Evolutionary conservation across 2,329 filamentous ascomycete genomes (phyloP).

Genomic region (Chaetomium sp.): DNA sequence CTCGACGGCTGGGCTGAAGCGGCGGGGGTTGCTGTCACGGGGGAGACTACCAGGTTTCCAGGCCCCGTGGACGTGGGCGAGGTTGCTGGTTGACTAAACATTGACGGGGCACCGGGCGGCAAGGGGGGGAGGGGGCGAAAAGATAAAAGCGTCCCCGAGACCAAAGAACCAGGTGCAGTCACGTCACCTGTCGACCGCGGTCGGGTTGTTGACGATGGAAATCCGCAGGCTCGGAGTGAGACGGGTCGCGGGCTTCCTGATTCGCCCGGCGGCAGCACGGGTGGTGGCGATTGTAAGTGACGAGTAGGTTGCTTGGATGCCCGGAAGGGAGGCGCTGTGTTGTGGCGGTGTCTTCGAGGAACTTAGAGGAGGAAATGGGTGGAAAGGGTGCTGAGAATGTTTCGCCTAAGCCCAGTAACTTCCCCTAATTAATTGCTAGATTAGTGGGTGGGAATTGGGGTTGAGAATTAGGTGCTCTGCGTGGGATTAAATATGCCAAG

Average conservation of each 20-base stretch:
- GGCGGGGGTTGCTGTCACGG: constrained; percentile 19
- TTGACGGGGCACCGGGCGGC: constrained; percentile 16
- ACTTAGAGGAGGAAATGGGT: too few relatives aligned
- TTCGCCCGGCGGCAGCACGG: neutral
- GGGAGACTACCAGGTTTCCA: constrained; percentile 21
- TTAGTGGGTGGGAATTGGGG: too few relatives aligned
- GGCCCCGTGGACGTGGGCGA: constrained; percentile 29
- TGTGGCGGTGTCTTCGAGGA: too few relatives aligned
- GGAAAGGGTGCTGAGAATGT: too few relatives aligned
- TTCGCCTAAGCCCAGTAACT: too few relatives aligned
- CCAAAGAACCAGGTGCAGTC: neutral
- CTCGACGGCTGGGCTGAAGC: constrained; percentile 32
- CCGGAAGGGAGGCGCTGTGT: too few relatives aligned
- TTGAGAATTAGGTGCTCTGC: too few relatives aligned
- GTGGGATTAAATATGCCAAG: too few relatives aligned
- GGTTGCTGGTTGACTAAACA: constrained; percentile 31
- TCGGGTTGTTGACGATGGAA: neutral
- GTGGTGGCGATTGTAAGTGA: neutral
- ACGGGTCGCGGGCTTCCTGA: neutral
- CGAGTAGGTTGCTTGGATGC: too few relatives aligned
- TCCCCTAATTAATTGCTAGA: too few relatives aligned
- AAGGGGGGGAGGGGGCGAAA: neutral
- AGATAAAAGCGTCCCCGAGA: neutral
- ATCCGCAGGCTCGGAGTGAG: neutral
- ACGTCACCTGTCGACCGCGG: neutral